Base-by-base conservation (phyloP, 2,329 filamentous ascomycete species). In the Aspergillus ustus region DNA sequence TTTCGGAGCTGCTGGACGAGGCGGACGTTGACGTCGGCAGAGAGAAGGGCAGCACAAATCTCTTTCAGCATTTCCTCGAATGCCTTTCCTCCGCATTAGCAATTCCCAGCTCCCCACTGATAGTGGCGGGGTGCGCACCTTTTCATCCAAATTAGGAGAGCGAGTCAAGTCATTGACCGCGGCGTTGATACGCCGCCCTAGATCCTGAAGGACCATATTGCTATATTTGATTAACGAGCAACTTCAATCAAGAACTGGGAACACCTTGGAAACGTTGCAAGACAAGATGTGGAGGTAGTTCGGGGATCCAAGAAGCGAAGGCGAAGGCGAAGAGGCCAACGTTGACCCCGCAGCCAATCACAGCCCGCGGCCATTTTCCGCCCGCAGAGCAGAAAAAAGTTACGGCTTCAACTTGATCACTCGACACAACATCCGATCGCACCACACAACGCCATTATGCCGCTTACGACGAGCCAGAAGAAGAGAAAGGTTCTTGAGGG, bases 51-150 rank as follows among this genome's bases (percentile, higher is more conserved):
- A 67, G 93, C 88, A 77, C 93, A 96, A 73, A 99, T 98, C 80
- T 98, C 93, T 82, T 98, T 98, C 77, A 99, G 86, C 95, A 99
- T 99, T 72, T 86, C 85, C 83, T 99, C 95, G 77, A 99, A 98
- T 46, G 93, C 93, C 92, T 61, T 46, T 48, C 17, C 22, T 20
- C 22, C 17, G 29, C 95, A 50, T 55, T 51, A 57, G 34, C 17
- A 54, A 62, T 60, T n/a, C 48, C 20, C 19, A 48, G 17, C 11
- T n/a, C 40, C 57, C 63, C 13, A 44, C 49, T 48, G 20, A 20
- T 40, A 43, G 43, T 53, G 63, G 58, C 52, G 50, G 57, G 48
- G 13, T 46, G 56, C 52, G 68, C 75, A 90, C 92, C 89, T 98
- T 98, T 82, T 99, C 95, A 76, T 98, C 94, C 70, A 98, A 87